Base-by-base conservation (phyloP, 495 filamentous ascomycete species). In the Cercophora newfieldiana region DNA sequence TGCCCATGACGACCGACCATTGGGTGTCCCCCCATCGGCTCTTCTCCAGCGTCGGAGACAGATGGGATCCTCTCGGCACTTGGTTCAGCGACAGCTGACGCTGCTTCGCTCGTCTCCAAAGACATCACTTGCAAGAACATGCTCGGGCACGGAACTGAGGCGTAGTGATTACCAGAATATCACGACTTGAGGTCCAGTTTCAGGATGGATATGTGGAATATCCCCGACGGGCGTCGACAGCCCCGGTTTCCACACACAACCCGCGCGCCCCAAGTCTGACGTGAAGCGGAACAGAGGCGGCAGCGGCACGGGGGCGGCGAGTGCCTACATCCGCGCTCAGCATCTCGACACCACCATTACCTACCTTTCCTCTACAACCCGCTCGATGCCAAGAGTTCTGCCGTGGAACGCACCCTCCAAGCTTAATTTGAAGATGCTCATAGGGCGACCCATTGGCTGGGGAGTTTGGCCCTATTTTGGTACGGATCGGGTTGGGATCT, bases 361-460 rank as follows among this genome's bases (percentile, higher is more conserved):
- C 61, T 56, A 18, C 54, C 18, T 31, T 24, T 19, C 33, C 29
- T 16, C n/a, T 8, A 44, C 57, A 25, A 10, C 33, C 29, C 57
- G 28, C 44, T 25, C 16, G 44, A 29, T 10, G 56, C 28, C 29
- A 64, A 64, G 53, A 19, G 30, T 1, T 21, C 62, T 64, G 66
- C 48, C 25, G 58, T 68, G 57, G 31, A 64, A 68, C 66, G 55
- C 60, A 56, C 58, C 68, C 19, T 18, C 33, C 66, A 68, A 70
- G 66, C 68, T 68, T 70, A 63, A 61, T 68, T 70, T 44, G 56
- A 70, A 65, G 5, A 21, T 69, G 2, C n/a, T 53, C 22, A 26
- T 53, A 7, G 10, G 21, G 31, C 18, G 18, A n/a, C 25, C 30
- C 29, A 66, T 67, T 69, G 59, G 67, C 37, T 37, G 18, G 18